A percentile compares a stretch with the other conserved stretches of the same genome.
These are phyloP conservation scores for Helianthus annuus DNA, from an alignment of 129 eudicot genomes.

Conservation along the genomic window DNA sequence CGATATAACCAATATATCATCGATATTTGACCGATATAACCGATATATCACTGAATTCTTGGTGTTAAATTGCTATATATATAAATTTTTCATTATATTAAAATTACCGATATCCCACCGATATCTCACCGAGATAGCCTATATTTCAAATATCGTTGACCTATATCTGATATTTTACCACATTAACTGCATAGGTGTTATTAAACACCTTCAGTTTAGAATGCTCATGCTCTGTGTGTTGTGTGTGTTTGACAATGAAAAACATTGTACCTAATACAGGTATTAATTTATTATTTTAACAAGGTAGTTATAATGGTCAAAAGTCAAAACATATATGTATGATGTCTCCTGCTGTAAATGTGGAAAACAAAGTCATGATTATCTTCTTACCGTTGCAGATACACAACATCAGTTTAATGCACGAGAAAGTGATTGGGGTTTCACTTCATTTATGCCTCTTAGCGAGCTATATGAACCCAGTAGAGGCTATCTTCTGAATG, in stretches of 20 bases:
- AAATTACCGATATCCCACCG: too few species aligned
- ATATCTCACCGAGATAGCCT: too few species aligned
- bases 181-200: too few species aligned
- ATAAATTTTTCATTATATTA: too few species aligned
- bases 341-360: not conserved
- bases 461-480: slow-evolving; percentile 80
- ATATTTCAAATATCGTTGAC: too few species aligned
- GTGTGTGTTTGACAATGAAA: not conserved
- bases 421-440: slow-evolving; percentile 99
- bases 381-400: slow-evolving; percentile 47
- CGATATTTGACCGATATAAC: too few species aligned
- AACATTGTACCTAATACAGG: not conserved
- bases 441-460: slow-evolving; percentile 95
- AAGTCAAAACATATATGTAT: not conserved
- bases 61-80: too few species aligned
- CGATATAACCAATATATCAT: too few species aligned
- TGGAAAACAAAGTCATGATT: not conserved
- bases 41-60: too few species aligned
- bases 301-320: too few species aligned
- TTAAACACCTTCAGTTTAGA: not conserved
- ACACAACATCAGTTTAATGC: slow-evolving; percentile 88
- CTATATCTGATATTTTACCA: too few species aligned
- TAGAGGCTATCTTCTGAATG: slow-evolving; percentile 79
- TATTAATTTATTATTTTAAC: not conserved
- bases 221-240: not conserved